Conservation (phyloP, 108 stramenopile genomes). For the Nannochloropsis salina region DNA sequence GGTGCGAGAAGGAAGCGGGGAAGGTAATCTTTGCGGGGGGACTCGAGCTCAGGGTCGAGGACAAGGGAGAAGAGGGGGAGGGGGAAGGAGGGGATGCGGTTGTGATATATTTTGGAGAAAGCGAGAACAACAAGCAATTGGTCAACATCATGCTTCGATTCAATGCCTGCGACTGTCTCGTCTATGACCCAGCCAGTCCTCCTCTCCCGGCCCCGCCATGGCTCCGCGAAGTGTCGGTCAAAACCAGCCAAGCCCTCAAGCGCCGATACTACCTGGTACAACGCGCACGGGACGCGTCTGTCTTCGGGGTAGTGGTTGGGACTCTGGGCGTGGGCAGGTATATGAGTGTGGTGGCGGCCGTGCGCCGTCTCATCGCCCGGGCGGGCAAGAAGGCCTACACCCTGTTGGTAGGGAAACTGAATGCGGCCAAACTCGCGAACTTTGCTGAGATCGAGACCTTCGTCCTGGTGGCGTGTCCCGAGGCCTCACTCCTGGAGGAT, state of each 20-base stretch:
- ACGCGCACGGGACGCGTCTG: constrained; percentile 69
- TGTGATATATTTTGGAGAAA: not conserved
- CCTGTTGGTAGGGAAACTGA: constrained; percentile 86
- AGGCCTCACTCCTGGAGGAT: constrained; percentile 68
- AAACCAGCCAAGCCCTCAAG: constrained; percentile 51
- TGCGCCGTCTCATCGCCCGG: constrained; percentile 61
- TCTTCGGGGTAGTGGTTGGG: constrained; percentile 83
- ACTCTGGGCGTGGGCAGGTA: constrained; percentile 70
- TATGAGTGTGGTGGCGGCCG: constrained; percentile 59
- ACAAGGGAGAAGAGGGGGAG: not conserved
- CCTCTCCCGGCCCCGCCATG: not conserved
- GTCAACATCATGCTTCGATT: constrained; percentile 1
- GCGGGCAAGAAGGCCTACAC: constrained; percentile 73
- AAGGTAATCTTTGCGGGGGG: constrained; percentile 8
- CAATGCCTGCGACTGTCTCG: constrained; percentile 3
- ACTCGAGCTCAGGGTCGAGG: not conserved
- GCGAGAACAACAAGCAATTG: not conserved
- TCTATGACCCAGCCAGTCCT: constrained; percentile 27
- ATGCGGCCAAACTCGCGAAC: constrained; percentile 82
- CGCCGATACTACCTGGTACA: constrained; percentile 72
- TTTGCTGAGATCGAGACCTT: constrained; percentile 92
- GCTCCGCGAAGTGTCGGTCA: not conserved
- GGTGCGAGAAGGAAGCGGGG: not conserved
- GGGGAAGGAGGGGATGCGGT: not conserved
- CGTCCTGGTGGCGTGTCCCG: constrained; percentile 80